phyloP scores from a whole-genome alignment of 2,329 filamentous ascomycete species.

The Colletotrichum paranaense region DNA sequence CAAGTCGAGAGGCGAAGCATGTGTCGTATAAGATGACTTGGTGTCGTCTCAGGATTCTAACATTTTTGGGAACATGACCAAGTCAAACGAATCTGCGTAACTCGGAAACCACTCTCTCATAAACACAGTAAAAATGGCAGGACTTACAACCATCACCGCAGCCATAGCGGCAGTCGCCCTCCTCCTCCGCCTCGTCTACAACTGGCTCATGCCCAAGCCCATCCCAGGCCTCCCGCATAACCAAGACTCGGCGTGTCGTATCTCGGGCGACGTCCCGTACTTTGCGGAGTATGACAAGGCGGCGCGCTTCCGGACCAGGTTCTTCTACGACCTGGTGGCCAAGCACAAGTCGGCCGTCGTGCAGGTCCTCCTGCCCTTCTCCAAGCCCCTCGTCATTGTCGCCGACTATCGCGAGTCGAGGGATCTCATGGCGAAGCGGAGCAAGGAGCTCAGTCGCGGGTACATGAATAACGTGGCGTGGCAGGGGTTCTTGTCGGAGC shows the following conservation, averaged over 20 bases:
- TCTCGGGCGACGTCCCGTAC: neutral
- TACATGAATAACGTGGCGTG: neutral
- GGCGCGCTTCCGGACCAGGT: neutral
- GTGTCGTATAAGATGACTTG: too few species aligned
- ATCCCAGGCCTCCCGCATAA: neutral
- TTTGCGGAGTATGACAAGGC: neutral
- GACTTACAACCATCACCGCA: too few species aligned
- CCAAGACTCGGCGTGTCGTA: neutral
- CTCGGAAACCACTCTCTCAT: too few species aligned
- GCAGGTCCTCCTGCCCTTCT: neutral
- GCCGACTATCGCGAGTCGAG: slow-evolving; percentile 3
- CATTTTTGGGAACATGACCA: too few species aligned
- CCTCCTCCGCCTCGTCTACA: neutral
- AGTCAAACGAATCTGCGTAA: too few species aligned
- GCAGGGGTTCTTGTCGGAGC: slow-evolving; percentile 2
- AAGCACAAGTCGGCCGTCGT: neutral
- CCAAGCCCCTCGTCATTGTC: neutral
- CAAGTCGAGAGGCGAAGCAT: too few species aligned
- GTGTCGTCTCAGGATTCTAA: too few species aligned
- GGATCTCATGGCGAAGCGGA: slow-evolving; percentile 14
- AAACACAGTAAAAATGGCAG: too few species aligned
- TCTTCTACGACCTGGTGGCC: slow-evolving; percentile 7
- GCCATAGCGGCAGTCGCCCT: neutral
- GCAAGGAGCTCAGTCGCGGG: neutral
- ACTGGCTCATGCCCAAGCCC: neutral